These are phyloP conservation scores for Hordeum marinum DNA, from an alignment of 176 grass and related monocot genomes.

Conservation along the genomic window DNA sequence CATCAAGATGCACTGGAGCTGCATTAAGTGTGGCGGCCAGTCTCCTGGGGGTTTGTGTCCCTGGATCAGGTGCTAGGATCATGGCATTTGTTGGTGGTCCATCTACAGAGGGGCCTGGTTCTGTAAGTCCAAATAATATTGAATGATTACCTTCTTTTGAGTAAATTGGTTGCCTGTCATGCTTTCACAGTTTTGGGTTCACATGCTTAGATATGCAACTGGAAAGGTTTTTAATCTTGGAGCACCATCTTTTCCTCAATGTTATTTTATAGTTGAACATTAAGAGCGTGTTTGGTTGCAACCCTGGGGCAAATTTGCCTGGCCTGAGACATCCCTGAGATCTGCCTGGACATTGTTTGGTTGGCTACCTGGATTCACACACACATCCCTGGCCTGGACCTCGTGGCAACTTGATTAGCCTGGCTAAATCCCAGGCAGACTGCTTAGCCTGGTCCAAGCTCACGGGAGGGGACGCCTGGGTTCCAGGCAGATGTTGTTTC, in stretches of 20 bases:
- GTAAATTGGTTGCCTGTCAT: slow-evolving; percentile 11
- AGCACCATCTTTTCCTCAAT: neutral
- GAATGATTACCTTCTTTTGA: neutral
- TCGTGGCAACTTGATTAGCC: too few species aligned
- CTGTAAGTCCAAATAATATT: slow-evolving; percentile 58
- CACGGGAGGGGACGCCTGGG: too few species aligned
- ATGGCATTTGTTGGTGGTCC: slow-evolving; percentile 98
- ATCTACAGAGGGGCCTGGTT: slow-evolving; percentile 74
- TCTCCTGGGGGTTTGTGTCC: slow-evolving; percentile 82
- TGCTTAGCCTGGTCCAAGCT: too few species aligned
- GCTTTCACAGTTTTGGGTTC: neutral
- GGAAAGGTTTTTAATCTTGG: neutral
- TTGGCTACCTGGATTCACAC: too few species aligned
- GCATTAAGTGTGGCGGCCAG: slow-evolving; percentile 82
- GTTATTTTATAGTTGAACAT: neutral
- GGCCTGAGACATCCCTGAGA: too few species aligned
- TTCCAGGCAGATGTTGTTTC: too few species aligned
- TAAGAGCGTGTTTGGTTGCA: neutral
- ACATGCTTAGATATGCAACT: slow-evolving; percentile 6
- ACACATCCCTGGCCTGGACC: too few species aligned
- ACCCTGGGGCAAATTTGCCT: too few species aligned
- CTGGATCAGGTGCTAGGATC: slow-evolving; percentile 94
- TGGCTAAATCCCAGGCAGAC: too few species aligned
- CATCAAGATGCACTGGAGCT: slow-evolving; percentile 80
- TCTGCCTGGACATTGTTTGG: too few species aligned